Evolutionary conservation across 306 rosid genomes (phyloP).

Genomic region (Trifolium subterraneum): DNA sequence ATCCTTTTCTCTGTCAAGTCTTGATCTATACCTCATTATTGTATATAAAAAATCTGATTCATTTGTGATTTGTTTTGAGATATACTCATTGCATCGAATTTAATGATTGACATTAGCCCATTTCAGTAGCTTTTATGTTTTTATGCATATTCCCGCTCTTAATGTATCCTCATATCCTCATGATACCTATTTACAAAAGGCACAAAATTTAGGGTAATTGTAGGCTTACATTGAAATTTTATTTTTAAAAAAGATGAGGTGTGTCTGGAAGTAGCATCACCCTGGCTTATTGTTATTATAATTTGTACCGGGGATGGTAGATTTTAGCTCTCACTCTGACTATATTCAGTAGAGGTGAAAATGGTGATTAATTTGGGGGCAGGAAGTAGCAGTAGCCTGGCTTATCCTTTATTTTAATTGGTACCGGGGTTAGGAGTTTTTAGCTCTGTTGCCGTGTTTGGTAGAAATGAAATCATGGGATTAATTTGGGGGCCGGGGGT

Average conservation of each 20-base stretch:
- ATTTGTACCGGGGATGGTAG: not conserved
- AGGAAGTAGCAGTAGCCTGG: not conserved
- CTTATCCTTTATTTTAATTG: not conserved
- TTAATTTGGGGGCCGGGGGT: not conserved
- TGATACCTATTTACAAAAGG: not conserved
- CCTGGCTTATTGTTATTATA: not conserved
- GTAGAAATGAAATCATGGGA: not conserved
- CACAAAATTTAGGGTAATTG: constrained; percentile 1
- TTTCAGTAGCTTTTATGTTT: not conserved
- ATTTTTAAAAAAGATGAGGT: not conserved
- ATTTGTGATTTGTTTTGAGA: not conserved
- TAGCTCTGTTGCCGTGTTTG: not conserved
- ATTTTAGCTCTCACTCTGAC: not conserved
- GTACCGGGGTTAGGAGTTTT: not conserved
- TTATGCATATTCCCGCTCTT: constrained; percentile 6
- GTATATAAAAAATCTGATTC: not conserved
- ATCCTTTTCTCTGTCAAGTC: constrained; percentile 20
- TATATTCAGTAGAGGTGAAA: not conserved
- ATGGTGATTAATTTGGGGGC: not conserved
- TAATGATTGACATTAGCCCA: constrained; percentile 16
- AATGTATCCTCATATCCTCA: not conserved
- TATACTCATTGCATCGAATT: constrained; percentile 21
- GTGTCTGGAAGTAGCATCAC: not conserved
- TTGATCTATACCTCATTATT: not conserved
- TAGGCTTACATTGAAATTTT: not conserved